Evolutionary conservation across 805 yeast genomes (phyloP).

Genomic region (Wickerhamomyces rabaulensis): DNA sequence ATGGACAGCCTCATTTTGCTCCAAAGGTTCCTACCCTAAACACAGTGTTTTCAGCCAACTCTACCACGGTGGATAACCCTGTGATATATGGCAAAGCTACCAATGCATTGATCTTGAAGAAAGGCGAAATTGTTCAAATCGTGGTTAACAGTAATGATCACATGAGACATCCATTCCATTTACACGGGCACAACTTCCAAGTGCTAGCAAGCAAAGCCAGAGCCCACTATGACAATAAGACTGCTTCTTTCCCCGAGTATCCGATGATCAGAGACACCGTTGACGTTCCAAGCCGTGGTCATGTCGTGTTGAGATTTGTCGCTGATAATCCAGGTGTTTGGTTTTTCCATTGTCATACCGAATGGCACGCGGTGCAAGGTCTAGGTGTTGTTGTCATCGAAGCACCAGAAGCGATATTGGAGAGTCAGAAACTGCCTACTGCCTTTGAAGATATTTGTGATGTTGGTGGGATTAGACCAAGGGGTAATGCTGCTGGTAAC

Average conservation of each 20-base stretch:
- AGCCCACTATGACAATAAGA: constrained; percentile 23
- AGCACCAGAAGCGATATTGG: constrained; percentile 53
- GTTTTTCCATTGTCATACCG: constrained; percentile 91
- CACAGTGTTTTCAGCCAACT: constrained; percentile 58
- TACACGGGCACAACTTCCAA: constrained; percentile 73
- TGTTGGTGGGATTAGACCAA: constrained; percentile 36
- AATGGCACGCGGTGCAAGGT: constrained; percentile 82
- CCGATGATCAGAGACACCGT: constrained; percentile 72
- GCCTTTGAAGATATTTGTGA: constrained; percentile 47
- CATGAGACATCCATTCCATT: constrained; percentile 74
- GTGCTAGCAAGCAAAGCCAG: constrained; percentile 44
- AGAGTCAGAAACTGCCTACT: constrained; percentile 32
- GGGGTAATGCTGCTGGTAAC: constrained; percentile 70
- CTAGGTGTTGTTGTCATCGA: constrained; percentile 67
- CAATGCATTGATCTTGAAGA: constrained; percentile 53
- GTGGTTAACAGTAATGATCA: constrained; percentile 75
- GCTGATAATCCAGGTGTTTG: constrained; percentile 92
- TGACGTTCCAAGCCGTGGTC: constrained; percentile 61
- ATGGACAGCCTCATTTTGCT: constrained; percentile 53
- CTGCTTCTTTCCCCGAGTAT: constrained; percentile 36
- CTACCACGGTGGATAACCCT: constrained; percentile 39
- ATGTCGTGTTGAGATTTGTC: constrained; percentile 59
- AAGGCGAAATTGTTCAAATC: constrained; percentile 64
- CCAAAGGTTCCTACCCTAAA: constrained; percentile 71
- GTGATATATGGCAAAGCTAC: constrained; percentile 68